phyloP scores from a whole-genome alignment of 1,139 yeast species.

The Protomyces arabidopsidicola region DNA sequence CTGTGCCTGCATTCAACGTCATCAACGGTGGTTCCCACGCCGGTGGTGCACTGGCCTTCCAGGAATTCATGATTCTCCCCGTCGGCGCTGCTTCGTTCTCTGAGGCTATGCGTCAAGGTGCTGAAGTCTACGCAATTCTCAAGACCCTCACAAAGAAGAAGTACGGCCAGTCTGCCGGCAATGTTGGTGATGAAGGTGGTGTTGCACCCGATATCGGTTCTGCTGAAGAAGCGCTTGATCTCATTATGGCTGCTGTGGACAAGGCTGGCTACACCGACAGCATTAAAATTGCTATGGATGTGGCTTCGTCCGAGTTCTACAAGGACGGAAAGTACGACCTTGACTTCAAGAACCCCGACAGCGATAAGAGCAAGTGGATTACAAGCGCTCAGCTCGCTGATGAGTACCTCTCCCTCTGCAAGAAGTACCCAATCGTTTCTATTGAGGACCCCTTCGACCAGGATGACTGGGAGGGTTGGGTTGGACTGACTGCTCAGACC shows the following conservation, averaged over 20 bases:
- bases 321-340: conserved; percentile 92
- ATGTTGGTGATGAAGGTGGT: conserved; percentile 99
- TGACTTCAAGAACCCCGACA: conserved; percentile 93
- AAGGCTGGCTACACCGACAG: conserved; percentile 89
- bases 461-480: conserved; percentile 99
- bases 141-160: conserved; percentile 83
- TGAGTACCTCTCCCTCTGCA: conserved; percentile 68
- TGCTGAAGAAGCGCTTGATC: conserved; percentile 92
- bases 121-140: conserved; percentile 94
- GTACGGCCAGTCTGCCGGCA: conserved; percentile 96
- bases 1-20: conserved; percentile 61
- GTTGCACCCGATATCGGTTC: conserved; percentile 94
- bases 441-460: conserved; percentile 98
- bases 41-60: conserved; percentile 97
- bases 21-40: conserved; percentile 99
- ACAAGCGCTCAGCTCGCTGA: conserved; percentile 79
- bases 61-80: conserved; percentile 98
- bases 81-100: conserved; percentile 78
- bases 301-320: conserved; percentile 95
- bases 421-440: conserved; percentile 93
- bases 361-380: conserved; percentile 84
- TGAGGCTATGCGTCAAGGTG: conserved; percentile 90
- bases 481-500: conserved; percentile 67
- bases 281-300: conserved; percentile 86
- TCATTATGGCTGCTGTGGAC: conserved; percentile 79